Evolutionary conservation across 2,329 filamentous ascomycete species (phyloP), one percentile per base, ranked within the genome.

Genomic region (Thielaviopsis cerberus): DNA sequence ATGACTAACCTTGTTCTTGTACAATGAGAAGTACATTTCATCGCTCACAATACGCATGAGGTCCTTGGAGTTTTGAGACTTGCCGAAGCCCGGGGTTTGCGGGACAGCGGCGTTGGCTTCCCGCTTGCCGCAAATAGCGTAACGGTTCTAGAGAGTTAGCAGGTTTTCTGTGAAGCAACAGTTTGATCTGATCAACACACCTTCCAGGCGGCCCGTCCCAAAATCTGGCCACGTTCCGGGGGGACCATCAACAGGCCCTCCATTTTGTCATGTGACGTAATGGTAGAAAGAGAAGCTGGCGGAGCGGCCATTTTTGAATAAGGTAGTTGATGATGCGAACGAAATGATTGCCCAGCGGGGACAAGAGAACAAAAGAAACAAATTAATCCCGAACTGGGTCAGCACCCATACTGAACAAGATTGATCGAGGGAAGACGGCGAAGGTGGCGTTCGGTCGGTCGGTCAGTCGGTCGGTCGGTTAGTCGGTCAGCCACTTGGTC

Each of bases 151-250:
- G 41, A 51, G 61, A 24, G 58, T 61, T 58, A 54, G 51, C 30
- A 15, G 26, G 27, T 48, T 48, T 15, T 48, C 45, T 17, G 22
- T 41, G n/a, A 34, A 23, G 27, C 25, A 22, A 1, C 8, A 34
- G 22, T 1, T 3, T 1, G 10, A 22, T 58, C 58, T 50, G 23
- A 26, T 17, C 11, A 54, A 61, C 70, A 55, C 64, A 77, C 76
- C 73, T 78, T 78, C 76, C 76, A 78, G 53, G 73, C 63, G 54
- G 74, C 71, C 62, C 74, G 69, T 51, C 74, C 74, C 55, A 78
- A 70, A 51, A 78, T 74, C 61, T 74, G 73, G 57, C 70, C 71
- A 54, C 75, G 69, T 57, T 78, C 76, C 37, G 76, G 76, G 51
- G 76, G 76, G 45, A 75, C 71, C 64, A 76, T 65, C 64, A 78